A percentile compares a stretch with the other conserved stretches of the same genome.
These are phyloP conservation scores for Botrytis tulipae DNA, from an alignment of 2,329 filamentous ascomycete species.

Conservation along the genomic window DNA sequence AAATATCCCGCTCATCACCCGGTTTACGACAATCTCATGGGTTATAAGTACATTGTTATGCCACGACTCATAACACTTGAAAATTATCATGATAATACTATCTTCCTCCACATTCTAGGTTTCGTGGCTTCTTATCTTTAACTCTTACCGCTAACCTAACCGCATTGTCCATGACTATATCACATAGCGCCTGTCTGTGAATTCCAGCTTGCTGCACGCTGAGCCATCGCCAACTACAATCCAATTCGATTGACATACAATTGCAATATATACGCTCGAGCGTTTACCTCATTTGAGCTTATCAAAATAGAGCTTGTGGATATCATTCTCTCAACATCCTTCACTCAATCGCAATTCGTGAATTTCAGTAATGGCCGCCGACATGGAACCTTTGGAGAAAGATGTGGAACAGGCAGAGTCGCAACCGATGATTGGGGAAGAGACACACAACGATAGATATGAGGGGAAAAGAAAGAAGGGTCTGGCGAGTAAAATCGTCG, in stretches of 20 bases:
- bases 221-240: not conserved
- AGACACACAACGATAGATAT: conserved; percentile 10
- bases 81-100: not conserved
- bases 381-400: conserved; percentile 21
- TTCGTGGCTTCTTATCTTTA: not conserved
- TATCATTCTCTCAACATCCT: not conserved
- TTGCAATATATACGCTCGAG: not conserved
- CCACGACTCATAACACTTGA: not conserved
- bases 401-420: conserved; percentile 34
- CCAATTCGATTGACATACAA: not conserved
- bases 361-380: conserved; percentile 4
- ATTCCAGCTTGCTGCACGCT: not conserved
- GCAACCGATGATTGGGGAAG: conserved; percentile 25
- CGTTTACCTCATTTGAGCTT: not conserved
- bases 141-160: not conserved
- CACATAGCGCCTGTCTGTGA: not conserved
- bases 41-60: not conserved
- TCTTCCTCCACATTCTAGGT: not conserved
- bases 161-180: not conserved
- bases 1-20: not conserved
- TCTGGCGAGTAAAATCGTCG: conserved; percentile 26
- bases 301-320: not conserved
- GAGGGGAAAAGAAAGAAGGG: conserved; percentile 20
- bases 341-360: not conserved
- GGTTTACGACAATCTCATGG: not conserved